Evolutionary conservation across 345 rosid genomes (phyloP).

Genomic region (Populus alba): DNA sequence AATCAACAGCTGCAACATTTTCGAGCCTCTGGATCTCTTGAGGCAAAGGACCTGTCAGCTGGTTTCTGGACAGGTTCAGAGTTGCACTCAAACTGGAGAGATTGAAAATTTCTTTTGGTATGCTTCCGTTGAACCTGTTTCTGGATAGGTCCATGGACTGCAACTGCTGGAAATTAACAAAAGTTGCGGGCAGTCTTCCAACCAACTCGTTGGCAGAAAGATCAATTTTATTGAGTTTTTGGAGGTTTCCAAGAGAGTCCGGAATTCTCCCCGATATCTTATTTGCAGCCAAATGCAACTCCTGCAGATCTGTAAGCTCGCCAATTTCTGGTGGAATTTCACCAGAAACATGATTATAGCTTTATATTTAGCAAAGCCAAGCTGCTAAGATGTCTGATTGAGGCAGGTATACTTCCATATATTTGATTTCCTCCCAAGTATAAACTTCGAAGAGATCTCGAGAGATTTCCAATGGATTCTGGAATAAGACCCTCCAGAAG

Average conservation of each 20-base stretch:
- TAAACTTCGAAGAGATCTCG: too few species aligned
- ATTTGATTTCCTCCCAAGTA: too few species aligned
- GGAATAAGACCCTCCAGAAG: too few species aligned
- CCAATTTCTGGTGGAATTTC: constrained; percentile 45
- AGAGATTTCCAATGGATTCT: too few species aligned
- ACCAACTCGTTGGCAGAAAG: constrained; percentile 40
- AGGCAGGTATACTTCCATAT: constrained; percentile 22
- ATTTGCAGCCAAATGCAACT: constrained; percentile 39
- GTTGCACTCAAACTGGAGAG: constrained; percentile 35
- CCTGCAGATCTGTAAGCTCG: constrained; percentile 33
- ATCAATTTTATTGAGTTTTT: constrained; percentile 35
- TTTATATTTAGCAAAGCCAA: constrained; percentile 40
- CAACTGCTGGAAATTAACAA: constrained; percentile 36
- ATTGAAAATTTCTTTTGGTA: constrained; percentile 41
- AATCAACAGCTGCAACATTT: constrained; percentile 41
- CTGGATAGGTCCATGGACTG: constrained; percentile 46
- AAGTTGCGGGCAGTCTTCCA: constrained; percentile 39
- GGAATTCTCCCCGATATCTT: constrained; percentile 42
- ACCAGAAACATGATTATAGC: constrained; percentile 39
- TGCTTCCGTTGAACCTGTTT: constrained; percentile 46
- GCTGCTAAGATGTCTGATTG: constrained; percentile 37
- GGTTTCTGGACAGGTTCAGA: constrained; percentile 43
- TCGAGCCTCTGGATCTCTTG: constrained; percentile 32
- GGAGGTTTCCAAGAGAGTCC: constrained; percentile 35
- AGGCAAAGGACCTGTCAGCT: constrained; percentile 35